These are phyloP conservation scores for Stachybotrys chartarum DNA, from an alignment of 2,329 filamentous ascomycete genomes.

Conservation along the genomic window DNA sequence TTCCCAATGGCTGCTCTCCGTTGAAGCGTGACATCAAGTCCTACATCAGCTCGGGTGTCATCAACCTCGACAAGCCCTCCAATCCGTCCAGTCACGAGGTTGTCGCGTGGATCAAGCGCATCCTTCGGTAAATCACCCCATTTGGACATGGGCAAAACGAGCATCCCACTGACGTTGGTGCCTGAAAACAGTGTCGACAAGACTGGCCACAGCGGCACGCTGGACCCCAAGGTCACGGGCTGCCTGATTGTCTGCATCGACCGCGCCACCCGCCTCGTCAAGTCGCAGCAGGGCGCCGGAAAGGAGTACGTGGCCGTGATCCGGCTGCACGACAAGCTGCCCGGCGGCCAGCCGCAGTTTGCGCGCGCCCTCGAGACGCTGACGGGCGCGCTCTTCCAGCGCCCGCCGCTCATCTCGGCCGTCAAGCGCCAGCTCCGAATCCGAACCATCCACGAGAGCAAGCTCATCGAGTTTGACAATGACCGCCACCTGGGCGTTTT, in stretches of 20 bases:
- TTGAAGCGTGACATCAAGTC: constrained; percentile 93
- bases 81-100: constrained; percentile 99
- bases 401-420: constrained; percentile 92
- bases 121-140: constrained; percentile 57
- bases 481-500: constrained; percentile 95
- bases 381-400: constrained; percentile 86
- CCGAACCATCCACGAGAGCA: constrained; percentile 95
- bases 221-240: constrained; percentile 96
- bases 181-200: constrained; percentile 54
- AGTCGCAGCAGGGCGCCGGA: constrained; percentile 97
- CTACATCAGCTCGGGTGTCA: constrained; percentile 94
- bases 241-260: constrained; percentile 94
- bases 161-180: not conserved
- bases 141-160: not conserved
- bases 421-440: constrained; percentile 99
- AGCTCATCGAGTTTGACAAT: constrained; percentile 96
- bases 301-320: constrained; percentile 99
- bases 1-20: constrained; percentile 85
- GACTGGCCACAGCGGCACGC: constrained; percentile 95
- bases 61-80: constrained; percentile 81
- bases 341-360: constrained; percentile 88
- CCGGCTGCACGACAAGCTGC: constrained; percentile 89
- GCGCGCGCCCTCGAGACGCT: constrained; percentile 90
- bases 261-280: constrained; percentile 93
- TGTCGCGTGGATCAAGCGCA: constrained; percentile 98